Evolutionary conservation across 2,329 filamentous ascomycete genomes (phyloP), one percentile per base, ranked within the genome.

Genomic region (Phaeosphaeriaceae sp.): DNA sequence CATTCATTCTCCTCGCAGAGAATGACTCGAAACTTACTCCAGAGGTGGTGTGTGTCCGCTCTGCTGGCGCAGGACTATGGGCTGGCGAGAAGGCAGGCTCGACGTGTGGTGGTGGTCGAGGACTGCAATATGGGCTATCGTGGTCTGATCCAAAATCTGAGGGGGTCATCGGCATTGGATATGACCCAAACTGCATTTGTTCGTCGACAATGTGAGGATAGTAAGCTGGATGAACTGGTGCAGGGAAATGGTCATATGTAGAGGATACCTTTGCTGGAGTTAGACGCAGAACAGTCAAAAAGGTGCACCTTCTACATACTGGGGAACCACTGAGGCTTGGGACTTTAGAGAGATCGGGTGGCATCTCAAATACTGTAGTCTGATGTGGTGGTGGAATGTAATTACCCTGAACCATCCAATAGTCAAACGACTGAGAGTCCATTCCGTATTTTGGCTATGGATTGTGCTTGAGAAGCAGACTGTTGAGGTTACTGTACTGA

Each of bases 101-200:
- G 8, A 57, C 48, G 33, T 66, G 66, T 46, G 53, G 54, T 36
- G 57, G 53, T 21, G 66, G 64, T 6, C 63, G 63, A 13, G 72
- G 71, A 58, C 71, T 74, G 59, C 71, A 71, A 48, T 73, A 71
- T 6, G 71, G 68, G 40, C 63, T 69, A 38, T 73, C 72, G 49
- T 74, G 71, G 42, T 73, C 71, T 29, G 72, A 74, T 32, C 68
- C 68, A 36, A 74, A 73, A 34, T 75, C 72, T 5, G 68, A 70
- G 9, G 72, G 71, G 4, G 72, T 74, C 64, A 74, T 66, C 20
- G 71, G 68, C 34, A 73, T 56, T n/a, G 65, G 64, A 49, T 73
- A 74, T 36, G 60, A 58, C 34, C 60, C 59, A 42, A 69, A 72
- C 12, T 60, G 66, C 58, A 70, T 62, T 38, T 57, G 39, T 34